Percentiles rank a stretch among this genome's conserved stretches.
Conservation (phyloP, 495 filamentous ascomycete species). For the Xylaria venustula region DNA sequence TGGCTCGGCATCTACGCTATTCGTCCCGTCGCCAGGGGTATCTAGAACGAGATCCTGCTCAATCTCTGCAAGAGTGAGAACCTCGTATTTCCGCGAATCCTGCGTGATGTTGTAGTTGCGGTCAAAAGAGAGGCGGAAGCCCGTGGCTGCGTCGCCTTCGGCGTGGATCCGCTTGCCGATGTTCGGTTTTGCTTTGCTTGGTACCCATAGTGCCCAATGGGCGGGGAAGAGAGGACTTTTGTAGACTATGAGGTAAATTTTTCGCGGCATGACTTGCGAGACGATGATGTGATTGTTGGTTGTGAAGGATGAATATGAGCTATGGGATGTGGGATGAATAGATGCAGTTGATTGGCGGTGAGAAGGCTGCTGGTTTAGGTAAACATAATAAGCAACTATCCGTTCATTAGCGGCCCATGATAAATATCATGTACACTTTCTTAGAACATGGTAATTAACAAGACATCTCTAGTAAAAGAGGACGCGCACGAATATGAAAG, state of each 20-base stretch:
- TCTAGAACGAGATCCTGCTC: background rate
- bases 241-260: constrained; percentile 11
- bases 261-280: no score
- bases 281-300: no score
- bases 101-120: background rate
- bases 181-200: background rate
- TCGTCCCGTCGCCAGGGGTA: background rate
- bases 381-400: no score
- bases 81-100: background rate
- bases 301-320: no score
- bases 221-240: constrained; percentile 12
- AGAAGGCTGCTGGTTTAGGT: no score
- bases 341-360: no score
- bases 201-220: constrained; percentile 3
- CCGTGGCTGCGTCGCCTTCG: background rate
- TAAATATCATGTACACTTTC: no score
- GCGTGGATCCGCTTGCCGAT: constrained; percentile 7
- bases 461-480: no score
- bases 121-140: constrained; percentile 5
- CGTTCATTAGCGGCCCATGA: no score
- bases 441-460: no score
- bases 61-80: background rate
- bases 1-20: background rate
- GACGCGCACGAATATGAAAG: no score
- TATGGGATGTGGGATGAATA: no score